Evolutionary conservation across 148 eudicot genomes (phyloP).

Genomic region (Fagopyrum homotropicum): DNA sequence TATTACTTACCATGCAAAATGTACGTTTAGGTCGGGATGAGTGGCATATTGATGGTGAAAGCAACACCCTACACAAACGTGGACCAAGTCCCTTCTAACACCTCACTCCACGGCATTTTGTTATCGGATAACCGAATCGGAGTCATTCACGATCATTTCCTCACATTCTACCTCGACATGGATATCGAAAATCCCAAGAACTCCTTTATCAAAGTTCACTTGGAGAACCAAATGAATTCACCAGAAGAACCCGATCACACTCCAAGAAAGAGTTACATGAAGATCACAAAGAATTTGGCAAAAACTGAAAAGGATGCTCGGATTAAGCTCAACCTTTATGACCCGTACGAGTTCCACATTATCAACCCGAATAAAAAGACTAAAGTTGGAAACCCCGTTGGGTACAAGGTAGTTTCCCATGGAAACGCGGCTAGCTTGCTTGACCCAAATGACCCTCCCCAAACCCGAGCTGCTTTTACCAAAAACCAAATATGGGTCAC

Average conservation of each 20-base stretch:
- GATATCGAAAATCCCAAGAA: conserved; percentile 67
- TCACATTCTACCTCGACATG: conserved; percentile 90
- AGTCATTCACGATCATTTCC: conserved; percentile 81
- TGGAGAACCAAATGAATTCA: conserved; percentile 43
- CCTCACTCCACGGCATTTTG: conserved; percentile 65
- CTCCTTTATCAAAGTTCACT: conserved; percentile 74
- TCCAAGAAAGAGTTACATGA: conserved; percentile 76
- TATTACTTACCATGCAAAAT: too few species aligned
- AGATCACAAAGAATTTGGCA: conserved; percentile 61
- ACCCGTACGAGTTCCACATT: conserved; percentile 76
- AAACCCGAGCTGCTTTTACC: conserved; percentile 76
- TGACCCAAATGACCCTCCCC: conserved; percentile 81
- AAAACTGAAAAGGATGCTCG: conserved; percentile 91
- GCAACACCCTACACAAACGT: conserved; percentile 63
- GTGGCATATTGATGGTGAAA: conserved; percentile 89
- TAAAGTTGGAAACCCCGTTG: conserved; percentile 75
- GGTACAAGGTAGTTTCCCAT: conserved; percentile 86
- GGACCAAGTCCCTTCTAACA: conserved; percentile 59
- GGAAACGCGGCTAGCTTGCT: conserved; percentile 88
- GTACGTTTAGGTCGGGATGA: conserved; percentile 61
- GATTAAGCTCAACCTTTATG: conserved; percentile 73
- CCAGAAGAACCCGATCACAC: conserved; percentile 31
- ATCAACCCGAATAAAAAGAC: conserved; percentile 67
- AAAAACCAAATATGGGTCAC: conserved; percentile 97
- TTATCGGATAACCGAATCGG: conserved; percentile 83